Conservation (phyloP, 2,329 filamentous ascomycete genomes). For the Penicillium corylophilum region DNA sequence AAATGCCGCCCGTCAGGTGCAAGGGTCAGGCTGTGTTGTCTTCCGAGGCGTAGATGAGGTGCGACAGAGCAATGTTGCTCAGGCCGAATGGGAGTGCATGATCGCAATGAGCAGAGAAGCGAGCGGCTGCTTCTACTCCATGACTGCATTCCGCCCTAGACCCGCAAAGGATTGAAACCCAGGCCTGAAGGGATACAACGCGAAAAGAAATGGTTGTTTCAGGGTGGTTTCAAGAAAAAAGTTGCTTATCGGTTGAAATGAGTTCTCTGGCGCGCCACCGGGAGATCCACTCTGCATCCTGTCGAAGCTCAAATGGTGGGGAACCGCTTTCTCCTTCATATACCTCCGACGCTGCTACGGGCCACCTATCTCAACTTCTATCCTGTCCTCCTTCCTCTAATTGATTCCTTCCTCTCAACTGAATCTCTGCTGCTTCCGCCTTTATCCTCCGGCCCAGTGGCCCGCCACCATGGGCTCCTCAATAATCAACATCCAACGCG, state of each 20-base stretch:
- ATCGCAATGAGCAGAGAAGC: slow-evolving; percentile 43
- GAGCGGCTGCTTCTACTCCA: slow-evolving; percentile 40
- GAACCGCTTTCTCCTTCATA: slow-evolving; percentile 27
- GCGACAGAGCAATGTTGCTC: slow-evolving; percentile 27
- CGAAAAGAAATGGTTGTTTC: background rate
- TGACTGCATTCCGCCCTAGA: slow-evolving; percentile 39
- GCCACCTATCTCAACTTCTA: slow-evolving; percentile 12
- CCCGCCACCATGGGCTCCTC: slow-evolving; percentile 70
- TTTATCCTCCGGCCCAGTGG: slow-evolving; percentile 22
- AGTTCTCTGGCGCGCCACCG: slow-evolving; percentile 21
- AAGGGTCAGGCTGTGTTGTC: background rate
- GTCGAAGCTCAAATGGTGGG: slow-evolving; percentile 27
- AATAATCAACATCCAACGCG: slow-evolving; percentile 79
- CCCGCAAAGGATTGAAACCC: background rate
- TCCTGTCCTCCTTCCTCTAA: background rate
- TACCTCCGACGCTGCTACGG: slow-evolving; percentile 26
- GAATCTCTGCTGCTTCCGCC: slow-evolving; percentile 8
- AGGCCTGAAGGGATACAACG: background rate
- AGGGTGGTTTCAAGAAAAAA: slow-evolving; percentile 6
- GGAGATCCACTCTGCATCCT: slow-evolving; percentile 22
- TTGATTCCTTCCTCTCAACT: background rate
- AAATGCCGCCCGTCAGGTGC: slow-evolving; percentile 25
- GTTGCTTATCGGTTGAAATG: slow-evolving; percentile 19
- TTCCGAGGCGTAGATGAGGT: background rate
- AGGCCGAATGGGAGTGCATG: slow-evolving; percentile 23